phyloP scores from a whole-genome alignment of 2,329 filamentous ascomycete genomes.

The Mariannaea sp. region DNA sequence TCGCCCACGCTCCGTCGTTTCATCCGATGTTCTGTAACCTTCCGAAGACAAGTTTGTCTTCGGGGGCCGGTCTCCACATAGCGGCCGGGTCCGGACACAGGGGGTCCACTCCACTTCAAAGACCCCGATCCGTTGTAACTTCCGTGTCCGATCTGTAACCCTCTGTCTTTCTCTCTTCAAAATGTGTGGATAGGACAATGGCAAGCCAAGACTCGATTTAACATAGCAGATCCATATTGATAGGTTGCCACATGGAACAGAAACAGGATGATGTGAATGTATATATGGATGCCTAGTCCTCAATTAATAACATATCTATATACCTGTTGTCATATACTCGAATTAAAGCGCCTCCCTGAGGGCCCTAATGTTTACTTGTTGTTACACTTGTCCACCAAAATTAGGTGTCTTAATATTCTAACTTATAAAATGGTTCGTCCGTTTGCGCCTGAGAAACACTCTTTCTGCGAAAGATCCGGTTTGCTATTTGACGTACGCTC shows the following conservation, averaged over 20 bases:
- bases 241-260: no score
- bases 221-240: no score
- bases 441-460: slow-evolving; percentile 36
- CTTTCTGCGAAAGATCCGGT: slow-evolving; percentile 39
- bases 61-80: slow-evolving; percentile 16
- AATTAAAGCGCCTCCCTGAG: slow-evolving; percentile 9
- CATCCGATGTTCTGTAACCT: slow-evolving; percentile 1
- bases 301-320: neutral
- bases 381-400: slow-evolving; percentile 25
- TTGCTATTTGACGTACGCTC: slow-evolving; percentile 36
- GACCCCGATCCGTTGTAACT: neutral
- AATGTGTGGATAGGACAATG: neutral
- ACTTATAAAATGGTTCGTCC: slow-evolving; percentile 33
- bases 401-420: slow-evolving; percentile 34
- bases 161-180: neutral
- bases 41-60: neutral
- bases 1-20: neutral
- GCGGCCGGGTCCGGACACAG: neutral
- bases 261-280: no score
- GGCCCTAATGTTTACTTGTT: slow-evolving; percentile 22
- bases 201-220: no score
- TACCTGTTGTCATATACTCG: slow-evolving; percentile 10
- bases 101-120: neutral
- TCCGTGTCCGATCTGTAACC: neutral
- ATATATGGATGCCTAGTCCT: neutral